A percentile compares a stretch with the other conserved stretches of the same genome.
Evolutionary conservation across 225 moss, liverwort and hornwort genomes (phyloP).

Genomic region (Bryum argenteum): DNA sequence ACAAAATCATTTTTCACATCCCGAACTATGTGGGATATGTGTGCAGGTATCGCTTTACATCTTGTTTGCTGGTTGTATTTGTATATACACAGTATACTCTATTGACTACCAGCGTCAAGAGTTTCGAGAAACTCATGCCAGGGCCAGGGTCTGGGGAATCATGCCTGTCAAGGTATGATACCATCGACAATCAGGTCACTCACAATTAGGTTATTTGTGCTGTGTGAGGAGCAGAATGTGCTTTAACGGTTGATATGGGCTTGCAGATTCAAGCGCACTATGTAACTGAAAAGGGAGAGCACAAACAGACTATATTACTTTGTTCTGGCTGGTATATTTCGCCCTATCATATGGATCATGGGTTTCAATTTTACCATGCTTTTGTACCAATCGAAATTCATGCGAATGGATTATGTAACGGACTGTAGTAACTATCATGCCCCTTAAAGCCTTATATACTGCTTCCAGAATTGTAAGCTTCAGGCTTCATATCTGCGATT

Average conservation of each 20-base stretch:
- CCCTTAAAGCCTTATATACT: too few relatives aligned
- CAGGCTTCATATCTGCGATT: too few relatives aligned
- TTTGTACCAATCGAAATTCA: too few relatives aligned
- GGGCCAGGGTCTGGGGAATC: constrained; percentile 53
- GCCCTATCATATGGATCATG: too few relatives aligned
- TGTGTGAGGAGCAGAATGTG: too few relatives aligned
- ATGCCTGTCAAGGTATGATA: constrained; percentile 48
- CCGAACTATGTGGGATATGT: not conserved
- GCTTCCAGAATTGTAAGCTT: too few relatives aligned
- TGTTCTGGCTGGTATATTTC: constrained; percentile 51
- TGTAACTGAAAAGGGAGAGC: constrained; percentile 53
- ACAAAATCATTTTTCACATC: not conserved
- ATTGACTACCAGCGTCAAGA: constrained; percentile 50
- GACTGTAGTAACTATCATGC: too few relatives aligned
- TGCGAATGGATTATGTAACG: too few relatives aligned
- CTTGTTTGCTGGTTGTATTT: constrained; percentile 46
- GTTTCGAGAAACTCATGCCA: constrained; percentile 46
- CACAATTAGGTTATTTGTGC: too few relatives aligned
- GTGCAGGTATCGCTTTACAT: constrained; percentile 24
- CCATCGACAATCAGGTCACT: not conserved
- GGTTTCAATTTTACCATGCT: too few relatives aligned
- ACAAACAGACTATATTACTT: constrained; percentile 50
- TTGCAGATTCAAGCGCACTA: constrained; percentile 59
- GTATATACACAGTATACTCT: constrained; percentile 43
- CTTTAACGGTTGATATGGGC: not conserved